Percentiles rank a stretch among this genome's conserved stretches.
Evolutionary conservation across 306 rosid species (phyloP).

Genomic region (Cyamopsis tetragonoloba): DNA sequence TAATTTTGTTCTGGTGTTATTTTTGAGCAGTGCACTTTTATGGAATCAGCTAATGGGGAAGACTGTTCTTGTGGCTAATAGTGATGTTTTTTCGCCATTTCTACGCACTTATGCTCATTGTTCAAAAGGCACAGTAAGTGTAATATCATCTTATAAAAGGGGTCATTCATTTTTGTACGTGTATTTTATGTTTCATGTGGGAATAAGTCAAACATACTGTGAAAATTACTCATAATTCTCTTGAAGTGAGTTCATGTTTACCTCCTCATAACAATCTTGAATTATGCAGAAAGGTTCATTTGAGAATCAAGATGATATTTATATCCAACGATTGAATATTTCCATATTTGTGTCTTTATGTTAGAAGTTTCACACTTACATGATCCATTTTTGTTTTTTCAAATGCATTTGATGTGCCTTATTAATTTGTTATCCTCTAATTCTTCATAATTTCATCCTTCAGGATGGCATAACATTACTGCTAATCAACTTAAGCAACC

Average conservation of each 20-base stretch:
- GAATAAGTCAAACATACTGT: not conserved
- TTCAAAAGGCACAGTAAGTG: slow-evolving; percentile 77
- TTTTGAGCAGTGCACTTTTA: slow-evolving; percentile 70
- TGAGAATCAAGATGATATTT: not conserved
- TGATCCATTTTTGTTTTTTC: too few relatives aligned
- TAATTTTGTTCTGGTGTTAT: slow-evolving; percentile 16
- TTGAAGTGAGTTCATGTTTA: too few relatives aligned
- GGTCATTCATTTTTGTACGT: too few relatives aligned
- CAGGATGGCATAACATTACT: slow-evolving; percentile 76
- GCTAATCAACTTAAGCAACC: slow-evolving; percentile 80
- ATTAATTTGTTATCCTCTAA: too few relatives aligned
- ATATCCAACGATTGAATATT: not conserved
- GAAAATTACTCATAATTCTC: too few relatives aligned
- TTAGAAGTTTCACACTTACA: not conserved
- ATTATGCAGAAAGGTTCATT: not conserved
- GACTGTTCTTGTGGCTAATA: slow-evolving; percentile 52
- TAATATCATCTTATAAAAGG: not conserved
- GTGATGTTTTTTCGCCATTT: slow-evolving; percentile 48
- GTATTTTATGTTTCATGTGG: too few relatives aligned
- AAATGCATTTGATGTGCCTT: too few relatives aligned
- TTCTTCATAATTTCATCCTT: slow-evolving; percentile 17
- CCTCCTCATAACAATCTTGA: too few relatives aligned
- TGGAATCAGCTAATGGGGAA: slow-evolving; percentile 95
- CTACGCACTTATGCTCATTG: slow-evolving; percentile 89
- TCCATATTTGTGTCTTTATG: not conserved